phyloP scores from a whole-genome alignment of 495 filamentous ascomycete genomes.

The Hyaloscypha bicolor region DNA sequence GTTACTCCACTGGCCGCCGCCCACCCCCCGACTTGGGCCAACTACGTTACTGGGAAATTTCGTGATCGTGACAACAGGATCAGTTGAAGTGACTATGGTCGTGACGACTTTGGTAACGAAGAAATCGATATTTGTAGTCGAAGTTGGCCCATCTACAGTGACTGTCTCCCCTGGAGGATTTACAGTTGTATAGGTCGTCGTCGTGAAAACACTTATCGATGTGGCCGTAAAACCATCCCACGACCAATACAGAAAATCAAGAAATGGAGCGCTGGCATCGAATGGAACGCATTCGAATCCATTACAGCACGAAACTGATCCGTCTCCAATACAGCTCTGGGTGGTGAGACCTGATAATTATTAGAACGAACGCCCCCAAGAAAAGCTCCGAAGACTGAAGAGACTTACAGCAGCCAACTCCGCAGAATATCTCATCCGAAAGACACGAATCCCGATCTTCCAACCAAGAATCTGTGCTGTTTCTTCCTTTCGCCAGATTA shows the following conservation, averaged over 20 bases:
- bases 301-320: background rate
- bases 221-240: background rate
- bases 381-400: background rate
- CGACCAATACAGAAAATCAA: background rate
- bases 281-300: background rate
- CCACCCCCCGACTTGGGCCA: no score
- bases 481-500: background rate
- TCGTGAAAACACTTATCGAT: background rate
- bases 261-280: background rate
- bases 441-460: background rate
- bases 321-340: conserved; percentile 1
- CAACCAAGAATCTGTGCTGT: background rate
- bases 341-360: background rate
- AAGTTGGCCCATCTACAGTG: background rate
- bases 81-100: background rate
- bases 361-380: background rate
- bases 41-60: no score
- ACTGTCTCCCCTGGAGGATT: background rate
- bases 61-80: no score
- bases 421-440: background rate
- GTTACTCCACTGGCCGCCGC: no score
- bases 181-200: background rate
- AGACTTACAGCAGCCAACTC: background rate
- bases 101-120: background rate
- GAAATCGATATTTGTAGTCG: background rate